Evolutionary conservation across 495 filamentous ascomycete species (phyloP).

Genomic region (Hypoxylon crocopeplum): DNA sequence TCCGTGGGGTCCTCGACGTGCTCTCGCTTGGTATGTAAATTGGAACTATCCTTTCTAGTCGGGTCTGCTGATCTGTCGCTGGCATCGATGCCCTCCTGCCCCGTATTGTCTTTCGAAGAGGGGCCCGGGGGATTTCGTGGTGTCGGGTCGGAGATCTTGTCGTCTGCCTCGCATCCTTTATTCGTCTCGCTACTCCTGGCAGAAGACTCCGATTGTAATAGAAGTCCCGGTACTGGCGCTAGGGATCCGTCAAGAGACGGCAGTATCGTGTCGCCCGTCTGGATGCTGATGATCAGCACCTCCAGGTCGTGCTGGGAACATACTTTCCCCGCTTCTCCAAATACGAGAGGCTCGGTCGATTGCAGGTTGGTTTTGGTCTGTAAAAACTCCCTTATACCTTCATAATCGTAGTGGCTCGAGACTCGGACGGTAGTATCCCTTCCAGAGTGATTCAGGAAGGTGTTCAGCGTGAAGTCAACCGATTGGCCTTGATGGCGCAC

Average conservation of each 20-base stretch:
- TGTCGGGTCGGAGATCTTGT: background rate
- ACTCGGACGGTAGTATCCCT: background rate
- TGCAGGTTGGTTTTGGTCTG: background rate
- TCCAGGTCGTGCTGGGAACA: background rate
- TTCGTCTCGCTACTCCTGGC: background rate
- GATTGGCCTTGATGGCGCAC: background rate
- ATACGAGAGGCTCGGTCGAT: constrained; percentile 1
- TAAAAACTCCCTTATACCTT: background rate
- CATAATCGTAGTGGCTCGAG: constrained; percentile 4
- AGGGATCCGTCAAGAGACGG: background rate
- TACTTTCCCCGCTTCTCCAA: background rate
- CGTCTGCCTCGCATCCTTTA: constrained; percentile 1
- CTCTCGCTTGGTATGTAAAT: background rate
- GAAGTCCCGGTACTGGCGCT: background rate
- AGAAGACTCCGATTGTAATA: background rate
- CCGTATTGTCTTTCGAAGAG: background rate
- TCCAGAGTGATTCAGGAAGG: background rate
- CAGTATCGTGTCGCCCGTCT: background rate
- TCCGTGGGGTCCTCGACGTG: background rate
- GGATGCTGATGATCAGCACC: background rate
- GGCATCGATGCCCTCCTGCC: background rate
- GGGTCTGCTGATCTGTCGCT: background rate
- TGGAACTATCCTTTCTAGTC: background rate
- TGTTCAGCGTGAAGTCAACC: background rate
- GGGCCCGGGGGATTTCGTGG: background rate